A percentile compares a stretch with the other conserved stretches of the same genome.
These are phyloP conservation scores for Cladorrhinum sp. DNA, from an alignment of 2,329 filamentous ascomycete genomes.

Conservation along the genomic window DNA sequence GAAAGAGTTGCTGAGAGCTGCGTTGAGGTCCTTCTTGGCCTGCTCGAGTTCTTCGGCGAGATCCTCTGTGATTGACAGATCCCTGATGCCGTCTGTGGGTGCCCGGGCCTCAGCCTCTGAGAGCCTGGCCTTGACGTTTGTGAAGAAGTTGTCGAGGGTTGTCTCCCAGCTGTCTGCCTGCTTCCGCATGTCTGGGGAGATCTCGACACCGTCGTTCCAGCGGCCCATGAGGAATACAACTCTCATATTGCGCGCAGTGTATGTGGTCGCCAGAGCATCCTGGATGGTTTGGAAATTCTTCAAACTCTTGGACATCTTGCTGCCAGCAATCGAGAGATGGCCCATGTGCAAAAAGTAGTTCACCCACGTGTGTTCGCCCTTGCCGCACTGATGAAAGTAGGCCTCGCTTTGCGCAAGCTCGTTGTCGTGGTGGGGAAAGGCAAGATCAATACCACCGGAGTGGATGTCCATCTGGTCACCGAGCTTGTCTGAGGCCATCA, in stretches of 20 bases:
- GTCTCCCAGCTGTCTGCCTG: conserved; percentile 77
- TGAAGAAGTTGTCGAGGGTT: conserved; percentile 47
- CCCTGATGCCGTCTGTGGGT: conserved; percentile 21
- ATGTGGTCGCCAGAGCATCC: conserved; percentile 67
- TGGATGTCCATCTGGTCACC: conserved; percentile 87
- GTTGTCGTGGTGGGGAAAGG: conserved; percentile 91
- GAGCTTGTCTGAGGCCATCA: conserved; percentile 89
- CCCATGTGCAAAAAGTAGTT: conserved; percentile 97
- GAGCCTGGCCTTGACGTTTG: conserved; percentile 38
- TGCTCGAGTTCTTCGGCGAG: conserved; percentile 39
- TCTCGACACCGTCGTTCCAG: conserved; percentile 90
- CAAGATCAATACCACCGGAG: conserved; percentile 86
- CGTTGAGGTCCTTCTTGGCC: conserved; percentile 52
- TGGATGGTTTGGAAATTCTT: conserved; percentile 96
- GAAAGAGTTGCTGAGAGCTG: conserved; percentile 77
- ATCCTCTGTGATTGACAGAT: conserved; percentile 26
- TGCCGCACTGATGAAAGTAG: conserved; percentile 50
- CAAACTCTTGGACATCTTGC: conserved; percentile 92
- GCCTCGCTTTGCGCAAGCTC: conserved; percentile 87
- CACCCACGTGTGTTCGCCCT: conserved; percentile 55
- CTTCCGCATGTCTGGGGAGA: conserved; percentile 76
- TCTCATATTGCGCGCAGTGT: conserved; percentile 75
- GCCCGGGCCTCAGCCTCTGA: conserved; percentile 25
- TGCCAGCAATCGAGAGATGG: conserved; percentile 77
- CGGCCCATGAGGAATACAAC: conserved; percentile 83